These are phyloP conservation scores for Scopulariopsis brevicaulis DNA, from an alignment of 2,329 filamentous ascomycete species.

Conservation along the genomic window DNA sequence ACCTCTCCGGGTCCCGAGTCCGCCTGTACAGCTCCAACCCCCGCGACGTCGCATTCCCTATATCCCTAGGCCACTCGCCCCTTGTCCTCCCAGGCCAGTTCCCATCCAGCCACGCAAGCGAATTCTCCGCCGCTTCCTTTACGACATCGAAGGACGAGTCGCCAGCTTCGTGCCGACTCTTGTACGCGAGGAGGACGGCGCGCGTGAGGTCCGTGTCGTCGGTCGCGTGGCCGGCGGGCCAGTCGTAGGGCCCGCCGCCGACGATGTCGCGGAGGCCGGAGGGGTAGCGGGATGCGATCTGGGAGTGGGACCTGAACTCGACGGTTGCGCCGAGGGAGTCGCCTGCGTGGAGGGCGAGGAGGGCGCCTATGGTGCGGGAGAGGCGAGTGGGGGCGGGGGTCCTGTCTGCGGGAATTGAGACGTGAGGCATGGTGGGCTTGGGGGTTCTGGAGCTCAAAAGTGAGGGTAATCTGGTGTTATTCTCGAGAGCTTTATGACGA, in stretches of 20 bases:
- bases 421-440: neutral
- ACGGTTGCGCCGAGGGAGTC: constrained; percentile 33
- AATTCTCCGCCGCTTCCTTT: constrained; percentile 21
- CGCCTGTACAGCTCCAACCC: constrained; percentile 19
- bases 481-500: too few relatives aligned
- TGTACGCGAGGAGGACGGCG: constrained; percentile 30
- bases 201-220: constrained; percentile 36
- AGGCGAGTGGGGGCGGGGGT: neutral
- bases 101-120: constrained; percentile 28
- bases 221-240: constrained; percentile 30
- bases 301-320: constrained; percentile 25
- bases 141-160: constrained; percentile 15
- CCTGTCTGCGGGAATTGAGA: neutral
- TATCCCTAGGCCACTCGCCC: constrained; percentile 21
- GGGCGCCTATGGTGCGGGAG: constrained; percentile 21
- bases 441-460: too few relatives aligned
- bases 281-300: constrained; percentile 21
- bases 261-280: constrained; percentile 25
- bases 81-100: constrained; percentile 26
- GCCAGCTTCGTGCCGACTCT: constrained; percentile 8
- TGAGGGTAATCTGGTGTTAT: too few relatives aligned
- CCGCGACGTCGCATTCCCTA: constrained; percentile 23
- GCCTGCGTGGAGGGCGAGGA: constrained; percentile 32
- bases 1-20: constrained; percentile 15
- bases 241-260: constrained; percentile 30